Evolutionary conservation across 768 basidiomycete genomes (phyloP).

Genomic region (Naganishia kalamii): DNA sequence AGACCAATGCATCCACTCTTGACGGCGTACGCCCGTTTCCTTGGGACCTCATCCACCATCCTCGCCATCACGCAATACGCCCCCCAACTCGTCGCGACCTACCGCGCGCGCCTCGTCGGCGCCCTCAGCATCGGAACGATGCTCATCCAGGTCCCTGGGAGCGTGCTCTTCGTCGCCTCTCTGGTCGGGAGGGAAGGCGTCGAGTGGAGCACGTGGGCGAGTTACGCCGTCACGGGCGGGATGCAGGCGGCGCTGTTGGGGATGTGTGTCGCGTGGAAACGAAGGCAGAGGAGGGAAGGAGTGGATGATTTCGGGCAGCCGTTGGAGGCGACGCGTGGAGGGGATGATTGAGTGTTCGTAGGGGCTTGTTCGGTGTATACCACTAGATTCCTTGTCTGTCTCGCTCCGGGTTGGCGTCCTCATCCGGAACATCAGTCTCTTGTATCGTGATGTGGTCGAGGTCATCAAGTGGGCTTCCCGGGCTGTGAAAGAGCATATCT

Average conservation of each 20-base stretch:
- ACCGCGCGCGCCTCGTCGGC: slow-evolving; percentile 70
- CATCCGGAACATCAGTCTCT: too few relatives aligned
- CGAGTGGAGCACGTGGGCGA: slow-evolving; percentile 47
- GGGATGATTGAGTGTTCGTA: slow-evolving; percentile 6
- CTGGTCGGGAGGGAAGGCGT: slow-evolving; percentile 43
- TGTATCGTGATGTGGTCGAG: too few relatives aligned
- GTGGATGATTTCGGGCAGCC: slow-evolving; percentile 85
- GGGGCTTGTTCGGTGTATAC: too few relatives aligned
- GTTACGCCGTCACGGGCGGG: slow-evolving; percentile 55
- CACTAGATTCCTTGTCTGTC: too few relatives aligned
- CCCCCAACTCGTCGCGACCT: slow-evolving; percentile 79
- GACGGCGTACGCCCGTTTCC: slow-evolving; percentile 71
- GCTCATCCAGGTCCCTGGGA: slow-evolving; percentile 87
- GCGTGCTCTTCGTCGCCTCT: slow-evolving; percentile 72
- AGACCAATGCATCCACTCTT: slow-evolving; percentile 49
- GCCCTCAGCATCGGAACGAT: slow-evolving; percentile 93
- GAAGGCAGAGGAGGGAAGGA: slow-evolving; percentile 64
- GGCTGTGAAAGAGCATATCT: too few relatives aligned
- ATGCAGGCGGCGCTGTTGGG: slow-evolving; percentile 75
- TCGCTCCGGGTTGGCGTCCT: too few relatives aligned
- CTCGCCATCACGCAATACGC: slow-evolving; percentile 79
- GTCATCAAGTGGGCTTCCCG: too few relatives aligned
- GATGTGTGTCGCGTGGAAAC: slow-evolving; percentile 82
- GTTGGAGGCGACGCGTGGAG: slow-evolving; percentile 34
- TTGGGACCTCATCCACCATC: slow-evolving; percentile 72